Evolutionary conservation across 768 basidiomycete genomes (phyloP), one percentile per base, ranked within the genome.

Genomic region (Xerocomus spinulosus): DNA sequence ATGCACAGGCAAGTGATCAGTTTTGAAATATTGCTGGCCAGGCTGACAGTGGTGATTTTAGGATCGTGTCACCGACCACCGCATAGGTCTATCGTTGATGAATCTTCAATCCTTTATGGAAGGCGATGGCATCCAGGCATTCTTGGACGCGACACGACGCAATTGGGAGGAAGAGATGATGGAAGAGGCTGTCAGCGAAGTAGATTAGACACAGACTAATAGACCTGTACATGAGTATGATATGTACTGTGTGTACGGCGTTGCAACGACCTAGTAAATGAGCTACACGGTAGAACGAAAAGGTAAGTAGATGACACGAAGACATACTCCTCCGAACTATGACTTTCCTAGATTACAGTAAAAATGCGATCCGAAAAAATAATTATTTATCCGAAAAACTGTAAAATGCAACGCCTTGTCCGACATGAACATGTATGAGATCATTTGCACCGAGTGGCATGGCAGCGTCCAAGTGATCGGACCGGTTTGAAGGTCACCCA

Each of bases 61-160:
- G 85, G 92, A 92, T 53, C 85, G 93, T 9, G 81, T 97, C 9
- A 98, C 94, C 3, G 94, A 96, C 64, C 94, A 97, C 57, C 78
- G 93, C 0, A 82, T 96, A 34, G 86, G 87, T 4, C 61, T 93
- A 21, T 85, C 87, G 1, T 54, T 90, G 23, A 82, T 74, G 69
- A 86, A 86, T 50, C 72, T 88, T 4, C 67, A 70, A 4, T 74
- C 77, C 0, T 78, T 86, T 4, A 73, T 89, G 61, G 83, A 87
- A 55, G 85, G 82, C 2, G 78, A 82, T 23, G 81, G 77, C 2
- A 57, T 87, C 20, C 71, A 77, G 33, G 72, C 73, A 9, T 77
- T 89, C 40, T 58, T 87, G 25, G 73, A 75, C 43, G 82, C 77
- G 3, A 67, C 87, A 44, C 71, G 74, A 54, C 73, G 74, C 20